phyloP scores from a whole-genome alignment of 2,329 filamentous ascomycete genomes.

The Clarireedia sp. region DNA sequence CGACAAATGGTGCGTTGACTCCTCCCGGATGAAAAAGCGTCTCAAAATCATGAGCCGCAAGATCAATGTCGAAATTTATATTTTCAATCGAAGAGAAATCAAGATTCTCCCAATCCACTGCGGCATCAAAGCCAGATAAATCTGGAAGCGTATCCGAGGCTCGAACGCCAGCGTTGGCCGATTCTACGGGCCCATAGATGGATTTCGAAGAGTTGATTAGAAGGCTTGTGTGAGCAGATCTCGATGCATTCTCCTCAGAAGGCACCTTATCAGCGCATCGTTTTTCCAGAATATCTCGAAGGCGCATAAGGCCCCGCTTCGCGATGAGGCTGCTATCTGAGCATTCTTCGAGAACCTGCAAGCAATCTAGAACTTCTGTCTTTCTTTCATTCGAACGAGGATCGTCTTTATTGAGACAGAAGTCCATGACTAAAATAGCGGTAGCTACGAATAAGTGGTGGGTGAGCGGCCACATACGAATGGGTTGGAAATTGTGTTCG shows the following conservation, averaged over 20 bases:
- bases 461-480: conserved; percentile 27
- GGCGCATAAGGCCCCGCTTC: conserved; percentile 15
- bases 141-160: not conserved
- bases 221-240: not conserved
- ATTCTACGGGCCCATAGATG: not conserved
- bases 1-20: too few species aligned
- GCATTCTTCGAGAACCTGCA: conserved; percentile 28
- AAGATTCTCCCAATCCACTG: conserved; percentile 4
- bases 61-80: conserved; percentile 14
- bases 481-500: conserved; percentile 19
- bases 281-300: conserved; percentile 8
- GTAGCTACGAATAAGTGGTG: conserved; percentile 32
- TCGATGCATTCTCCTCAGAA: not conserved
- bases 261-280: not conserved
- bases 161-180: not conserved
- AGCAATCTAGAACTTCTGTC: conserved; percentile 29
- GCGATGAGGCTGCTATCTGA: conserved; percentile 16
- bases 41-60: conserved; percentile 1
- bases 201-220: not conserved
- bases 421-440: conserved; percentile 33
- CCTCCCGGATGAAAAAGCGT: not conserved
- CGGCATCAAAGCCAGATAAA: not conserved
- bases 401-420: conserved; percentile 29
- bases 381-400: conserved; percentile 25
- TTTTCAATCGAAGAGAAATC: conserved; percentile 4